These are phyloP conservation scores for Salix exigua DNA, from an alignment of 345 rosid species.

Conservation along the genomic window DNA sequence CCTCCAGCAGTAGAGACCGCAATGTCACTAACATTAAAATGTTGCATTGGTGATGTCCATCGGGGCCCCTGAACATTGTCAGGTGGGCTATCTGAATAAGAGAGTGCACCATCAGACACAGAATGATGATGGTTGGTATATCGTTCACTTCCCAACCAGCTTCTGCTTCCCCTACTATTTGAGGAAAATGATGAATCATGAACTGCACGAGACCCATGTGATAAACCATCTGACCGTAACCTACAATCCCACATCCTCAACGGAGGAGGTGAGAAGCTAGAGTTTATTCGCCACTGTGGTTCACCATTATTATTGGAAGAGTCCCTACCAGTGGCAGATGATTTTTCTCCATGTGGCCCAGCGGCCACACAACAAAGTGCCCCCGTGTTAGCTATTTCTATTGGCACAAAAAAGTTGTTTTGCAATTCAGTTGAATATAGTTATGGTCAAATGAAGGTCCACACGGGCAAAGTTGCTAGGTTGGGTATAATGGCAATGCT, in stretches of 20 bases:
- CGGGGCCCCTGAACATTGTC: conserved; percentile 50
- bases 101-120: conserved; percentile 60
- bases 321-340: conserved; percentile 39
- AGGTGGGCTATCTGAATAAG: conserved; percentile 53
- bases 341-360: conserved; percentile 81
- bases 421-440: conserved; percentile 5
- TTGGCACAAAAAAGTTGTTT: conserved; percentile 21
- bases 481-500: conserved; percentile 1
- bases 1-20: conserved; percentile 45
- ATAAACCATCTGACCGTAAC: conserved; percentile 48
- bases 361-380: conserved; percentile 94
- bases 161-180: conserved; percentile 44
- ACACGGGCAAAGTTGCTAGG: conserved; percentile 4
- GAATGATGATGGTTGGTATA: conserved; percentile 57
- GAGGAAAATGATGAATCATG: conserved; percentile 45
- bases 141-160: conserved; percentile 44
- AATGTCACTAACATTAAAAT: conserved; percentile 39
- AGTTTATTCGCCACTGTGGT: conserved; percentile 70
- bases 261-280: conserved; percentile 75
- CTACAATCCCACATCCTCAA: conserved; percentile 62
- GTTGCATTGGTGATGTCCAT: conserved; percentile 54
- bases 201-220: conserved; percentile 35
- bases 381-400: conserved; percentile 84
- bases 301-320: conserved; percentile 39
- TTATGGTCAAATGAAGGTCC: conserved; percentile 19